Evolutionary conservation across 2,329 filamentous ascomycete genomes (phyloP), one percentile per base, ranked within the genome.

Genomic region (Sarocladium kiliense): DNA sequence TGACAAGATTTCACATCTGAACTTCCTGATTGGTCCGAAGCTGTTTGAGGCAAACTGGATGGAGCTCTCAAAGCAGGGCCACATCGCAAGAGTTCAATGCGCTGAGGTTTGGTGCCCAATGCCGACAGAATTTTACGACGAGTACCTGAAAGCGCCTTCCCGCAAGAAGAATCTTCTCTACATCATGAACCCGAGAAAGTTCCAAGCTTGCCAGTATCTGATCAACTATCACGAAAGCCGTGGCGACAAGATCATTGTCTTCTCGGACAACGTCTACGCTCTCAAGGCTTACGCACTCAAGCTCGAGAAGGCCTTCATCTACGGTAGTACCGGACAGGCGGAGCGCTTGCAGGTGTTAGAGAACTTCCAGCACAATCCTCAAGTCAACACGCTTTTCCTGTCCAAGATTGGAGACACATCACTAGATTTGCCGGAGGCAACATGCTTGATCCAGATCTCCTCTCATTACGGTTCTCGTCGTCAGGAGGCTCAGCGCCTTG

Each of bases 21-120:
- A 99, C 70, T 99, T 97, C 67, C 75, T 99, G 57, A 97, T 99
- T 64, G 94, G 94, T 0, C 94, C 94, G 0, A 99, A 99, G 70
- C 78, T 99, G 0, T 99, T 96, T 67, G 94, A 99, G 71, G 94
- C 94, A 26, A 99, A 99, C 69, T 99, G 94, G 94, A 96, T 97
- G 86, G 94, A 99, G 70, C 81, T 99, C 39, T 94, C 93, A 1
- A 90, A 97, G 65, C 91, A 97, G 71, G 94, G 94, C 1, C 92
- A 97, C 67, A 99, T 99, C 68, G 94, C 94, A 34, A 88, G 91
- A 62, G 94, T 99, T 2, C 94, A 99, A 70, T 99, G 94, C 70
- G 94, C 94, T 14, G 94, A 99, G 71, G 94, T 99, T 6, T 99
- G 94, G 94, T 99, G 94, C 66, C 91, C 93, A 2, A 99, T 99